Percentiles rank a stretch among this genome's conserved stretches.
Conservation (phyloP, 257 asterid species). For the Gentiana straminea region DNA sequence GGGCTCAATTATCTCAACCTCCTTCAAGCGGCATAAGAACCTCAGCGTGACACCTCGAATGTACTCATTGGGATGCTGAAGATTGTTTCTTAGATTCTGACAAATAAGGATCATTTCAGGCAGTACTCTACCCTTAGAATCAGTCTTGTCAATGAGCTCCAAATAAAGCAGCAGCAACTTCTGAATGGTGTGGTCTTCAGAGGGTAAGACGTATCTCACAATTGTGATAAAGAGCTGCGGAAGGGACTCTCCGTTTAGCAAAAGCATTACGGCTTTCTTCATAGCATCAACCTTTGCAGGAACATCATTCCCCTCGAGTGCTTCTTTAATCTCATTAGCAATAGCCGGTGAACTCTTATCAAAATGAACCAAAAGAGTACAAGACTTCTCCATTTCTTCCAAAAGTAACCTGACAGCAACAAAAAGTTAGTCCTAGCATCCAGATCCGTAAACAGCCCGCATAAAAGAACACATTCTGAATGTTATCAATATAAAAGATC, state of each 20-base stretch:
- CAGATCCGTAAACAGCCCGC: no score
- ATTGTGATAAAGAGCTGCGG: slow-evolving; percentile 83
- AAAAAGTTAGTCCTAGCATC: no score
- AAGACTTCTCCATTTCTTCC: slow-evolving; percentile 72
- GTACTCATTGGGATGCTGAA: slow-evolving; percentile 88
- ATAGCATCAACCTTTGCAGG: slow-evolving; percentile 74
- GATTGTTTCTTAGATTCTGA: slow-evolving; percentile 79
- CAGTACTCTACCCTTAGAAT: slow-evolving; percentile 60
- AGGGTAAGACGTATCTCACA: slow-evolving; percentile 81
- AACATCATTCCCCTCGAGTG: slow-evolving; percentile 76
- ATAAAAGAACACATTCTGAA: no score
- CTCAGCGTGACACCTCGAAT: slow-evolving; percentile 85
- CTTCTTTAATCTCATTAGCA: slow-evolving; percentile 88
- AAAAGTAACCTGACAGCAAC: slow-evolving; percentile 8
- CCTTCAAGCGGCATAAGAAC: slow-evolving; percentile 84
- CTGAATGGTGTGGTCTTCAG: slow-evolving; percentile 83
- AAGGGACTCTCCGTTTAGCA: slow-evolving; percentile 79
- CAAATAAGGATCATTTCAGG: slow-evolving; percentile 95
- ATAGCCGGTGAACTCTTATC: slow-evolving; percentile 88
- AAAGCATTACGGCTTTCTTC: slow-evolving; percentile 87
- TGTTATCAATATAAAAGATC: no score
- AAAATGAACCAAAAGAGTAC: slow-evolving; percentile 69
- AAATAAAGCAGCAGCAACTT: slow-evolving; percentile 61
- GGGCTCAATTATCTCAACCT: slow-evolving; percentile 83
- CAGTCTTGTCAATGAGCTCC: slow-evolving; percentile 86